Conservation (phyloP, 345 rosid species). For the Abelmoschus esculentus region DNA sequence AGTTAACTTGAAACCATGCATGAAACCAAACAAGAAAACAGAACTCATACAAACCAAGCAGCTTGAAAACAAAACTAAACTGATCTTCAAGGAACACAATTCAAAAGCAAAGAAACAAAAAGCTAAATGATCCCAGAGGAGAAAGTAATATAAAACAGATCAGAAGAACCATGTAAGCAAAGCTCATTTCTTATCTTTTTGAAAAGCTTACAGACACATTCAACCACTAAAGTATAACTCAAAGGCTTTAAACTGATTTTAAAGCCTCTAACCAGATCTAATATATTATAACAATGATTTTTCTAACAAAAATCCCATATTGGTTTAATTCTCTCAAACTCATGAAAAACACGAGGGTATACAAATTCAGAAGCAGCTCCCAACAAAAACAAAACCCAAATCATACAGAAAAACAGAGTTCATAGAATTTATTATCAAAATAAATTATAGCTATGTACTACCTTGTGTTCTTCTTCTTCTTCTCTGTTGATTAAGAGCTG, state of each 20-base stretch:
- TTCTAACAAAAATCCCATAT: conserved; percentile 5
- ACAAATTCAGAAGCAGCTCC: conserved; percentile 26
- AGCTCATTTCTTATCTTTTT: conserved; percentile 18
- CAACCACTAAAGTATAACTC: conserved; percentile 32
- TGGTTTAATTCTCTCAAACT: conserved; percentile 11
- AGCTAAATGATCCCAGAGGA: not conserved
- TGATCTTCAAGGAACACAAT: not conserved
- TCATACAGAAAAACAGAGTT: not conserved
- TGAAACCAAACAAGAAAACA: not conserved
- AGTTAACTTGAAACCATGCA: not conserved
- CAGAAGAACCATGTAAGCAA: not conserved
- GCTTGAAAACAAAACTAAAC: not conserved
- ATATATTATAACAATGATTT: conserved; percentile 10
- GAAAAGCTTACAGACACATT: conserved; percentile 38
- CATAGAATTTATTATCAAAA: no score
- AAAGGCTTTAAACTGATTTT: conserved; percentile 9
- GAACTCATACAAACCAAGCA: not conserved
- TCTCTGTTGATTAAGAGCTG: conserved; percentile 13
- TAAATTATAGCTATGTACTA: not conserved
- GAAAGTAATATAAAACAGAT: not conserved
- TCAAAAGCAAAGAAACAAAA: not conserved
- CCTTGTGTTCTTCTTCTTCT: not conserved
- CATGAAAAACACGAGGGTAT: conserved; percentile 5
- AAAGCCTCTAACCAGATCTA: conserved; percentile 23
- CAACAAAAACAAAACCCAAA: conserved; percentile 15